Evolutionary conservation across 345 rosid species (phyloP).

Genomic region (Heritiera fomes): DNA sequence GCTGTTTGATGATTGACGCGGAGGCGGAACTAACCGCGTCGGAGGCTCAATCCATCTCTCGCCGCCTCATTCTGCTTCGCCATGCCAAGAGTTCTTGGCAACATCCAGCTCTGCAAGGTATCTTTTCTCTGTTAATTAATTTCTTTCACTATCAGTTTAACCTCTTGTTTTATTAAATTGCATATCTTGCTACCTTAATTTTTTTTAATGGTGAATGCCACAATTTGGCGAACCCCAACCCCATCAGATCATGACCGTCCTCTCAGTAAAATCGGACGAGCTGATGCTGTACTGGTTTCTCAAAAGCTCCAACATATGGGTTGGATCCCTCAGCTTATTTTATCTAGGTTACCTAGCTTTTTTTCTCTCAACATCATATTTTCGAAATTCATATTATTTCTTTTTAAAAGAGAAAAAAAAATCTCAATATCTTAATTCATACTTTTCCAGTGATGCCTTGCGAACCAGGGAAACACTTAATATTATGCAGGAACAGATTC

Average conservation of each 20-base stretch:
- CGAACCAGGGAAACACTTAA: slow-evolving; percentile 74
- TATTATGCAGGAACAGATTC: slow-evolving; percentile 87
- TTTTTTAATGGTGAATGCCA: neutral
- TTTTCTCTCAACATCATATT: neutral
- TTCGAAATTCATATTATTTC: neutral
- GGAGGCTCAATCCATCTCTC: slow-evolving; percentile 40
- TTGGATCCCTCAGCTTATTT: slow-evolving; percentile 89
- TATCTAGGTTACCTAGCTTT: slow-evolving; percentile 52
- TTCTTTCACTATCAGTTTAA: neutral
- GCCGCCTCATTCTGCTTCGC: slow-evolving; percentile 92
- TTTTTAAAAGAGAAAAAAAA: neutral
- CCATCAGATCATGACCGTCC: slow-evolving; percentile 87
- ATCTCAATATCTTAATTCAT: neutral
- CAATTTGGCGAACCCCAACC: slow-evolving; percentile 8
- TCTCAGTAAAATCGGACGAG: slow-evolving; percentile 61
- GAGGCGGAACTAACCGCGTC: slow-evolving; percentile 28
- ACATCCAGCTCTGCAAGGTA: slow-evolving; percentile 66
- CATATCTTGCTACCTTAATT: neutral
- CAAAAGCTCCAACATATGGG: slow-evolving; percentile 66
- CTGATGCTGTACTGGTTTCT: slow-evolving; percentile 66
- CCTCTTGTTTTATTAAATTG: neutral
- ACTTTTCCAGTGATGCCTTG: slow-evolving; percentile 66
- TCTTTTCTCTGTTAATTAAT: neutral
- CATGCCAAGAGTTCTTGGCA: slow-evolving; percentile 95
- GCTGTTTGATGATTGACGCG: slow-evolving; percentile 27